Evolutionary conservation across 768 basidiomycete genomes (phyloP).

Genomic region (Trametes elegans): DNA sequence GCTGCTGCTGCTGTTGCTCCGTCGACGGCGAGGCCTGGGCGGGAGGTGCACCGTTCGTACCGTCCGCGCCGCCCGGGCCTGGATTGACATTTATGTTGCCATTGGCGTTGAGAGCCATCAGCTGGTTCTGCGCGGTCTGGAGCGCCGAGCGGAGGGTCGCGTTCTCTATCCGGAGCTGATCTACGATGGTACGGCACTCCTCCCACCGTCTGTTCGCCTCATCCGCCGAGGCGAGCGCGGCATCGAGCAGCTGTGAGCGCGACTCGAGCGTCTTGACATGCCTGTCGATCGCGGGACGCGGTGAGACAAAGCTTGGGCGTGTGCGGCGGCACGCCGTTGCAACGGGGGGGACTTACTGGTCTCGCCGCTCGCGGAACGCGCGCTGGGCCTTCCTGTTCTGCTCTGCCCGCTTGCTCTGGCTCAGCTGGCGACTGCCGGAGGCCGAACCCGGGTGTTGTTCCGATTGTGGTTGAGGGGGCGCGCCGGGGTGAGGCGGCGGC

Average conservation of each 20-base stretch:
- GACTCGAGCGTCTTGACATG: constrained; percentile 88
- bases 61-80: neutral
- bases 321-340: constrained; percentile 2
- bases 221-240: constrained; percentile 82
- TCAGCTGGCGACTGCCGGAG: constrained; percentile 53
- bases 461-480: constrained; percentile 17
- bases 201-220: constrained; percentile 90
- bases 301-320: neutral
- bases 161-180: constrained; percentile 83
- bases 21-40: neutral
- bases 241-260: constrained; percentile 80
- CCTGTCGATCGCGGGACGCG: constrained; percentile 39
- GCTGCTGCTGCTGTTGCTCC: too few species aligned
- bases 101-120: constrained; percentile 19
- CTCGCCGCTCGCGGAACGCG: constrained; percentile 86
- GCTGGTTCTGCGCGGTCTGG: constrained; percentile 37
- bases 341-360: constrained; percentile 65
- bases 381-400: constrained; percentile 95
- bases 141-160: constrained; percentile 73
- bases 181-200: constrained; percentile 86
- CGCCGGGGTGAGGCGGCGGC: constrained; percentile 21
- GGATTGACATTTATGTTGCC: constrained; percentile 5
- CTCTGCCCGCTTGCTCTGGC: constrained; percentile 84
- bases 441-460: neutral
- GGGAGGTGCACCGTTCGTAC: neutral